A percentile compares a stretch with the other conserved stretches of the same genome.
Evolutionary conservation across 805 yeast species (phyloP).

Genomic region (Wickerhamomyces canadensis): DNA sequence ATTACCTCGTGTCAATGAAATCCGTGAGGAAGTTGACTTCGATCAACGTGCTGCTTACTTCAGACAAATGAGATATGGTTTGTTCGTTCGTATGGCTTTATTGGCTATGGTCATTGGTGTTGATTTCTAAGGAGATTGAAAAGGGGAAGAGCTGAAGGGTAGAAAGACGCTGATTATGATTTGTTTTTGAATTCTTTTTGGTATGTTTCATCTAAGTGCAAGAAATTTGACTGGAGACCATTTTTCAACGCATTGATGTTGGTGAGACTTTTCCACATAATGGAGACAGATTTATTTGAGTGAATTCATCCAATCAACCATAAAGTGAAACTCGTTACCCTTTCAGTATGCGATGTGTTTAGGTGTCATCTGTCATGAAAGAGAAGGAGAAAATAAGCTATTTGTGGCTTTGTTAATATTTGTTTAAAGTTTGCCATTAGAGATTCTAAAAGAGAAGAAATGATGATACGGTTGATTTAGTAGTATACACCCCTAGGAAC

Average conservation of each 20-base stretch:
- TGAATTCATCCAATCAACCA: too few species aligned
- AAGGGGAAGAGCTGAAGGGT: not conserved
- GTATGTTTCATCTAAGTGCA: not conserved
- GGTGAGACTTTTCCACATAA: too few species aligned
- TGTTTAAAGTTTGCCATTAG: conserved; percentile 1
- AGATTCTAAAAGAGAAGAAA: not conserved
- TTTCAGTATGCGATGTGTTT: too few species aligned
- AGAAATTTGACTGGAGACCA: conserved; percentile 22
- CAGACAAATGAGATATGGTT: conserved; percentile 99
- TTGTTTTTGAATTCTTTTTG: not conserved
- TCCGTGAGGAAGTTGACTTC: conserved; percentile 96
- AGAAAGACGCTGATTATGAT: too few species aligned
- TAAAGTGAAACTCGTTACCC: too few species aligned
- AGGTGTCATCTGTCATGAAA: too few species aligned
- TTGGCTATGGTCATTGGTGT: conserved; percentile 97
- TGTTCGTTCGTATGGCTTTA: conserved; percentile 97
- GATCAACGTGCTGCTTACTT: conserved; percentile 99
- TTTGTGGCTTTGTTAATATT: not conserved
- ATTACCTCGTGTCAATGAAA: conserved; percentile 94
- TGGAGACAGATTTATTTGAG: not conserved
- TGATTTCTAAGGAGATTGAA: conserved; percentile 44
- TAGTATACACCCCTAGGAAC: not conserved
- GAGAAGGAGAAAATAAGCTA: too few species aligned
- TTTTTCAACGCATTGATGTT: too few species aligned
- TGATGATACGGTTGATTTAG: not conserved